Conservation (phyloP, 2,329 filamentous ascomycete genomes). For the Exserohilum turcica region DNA sequence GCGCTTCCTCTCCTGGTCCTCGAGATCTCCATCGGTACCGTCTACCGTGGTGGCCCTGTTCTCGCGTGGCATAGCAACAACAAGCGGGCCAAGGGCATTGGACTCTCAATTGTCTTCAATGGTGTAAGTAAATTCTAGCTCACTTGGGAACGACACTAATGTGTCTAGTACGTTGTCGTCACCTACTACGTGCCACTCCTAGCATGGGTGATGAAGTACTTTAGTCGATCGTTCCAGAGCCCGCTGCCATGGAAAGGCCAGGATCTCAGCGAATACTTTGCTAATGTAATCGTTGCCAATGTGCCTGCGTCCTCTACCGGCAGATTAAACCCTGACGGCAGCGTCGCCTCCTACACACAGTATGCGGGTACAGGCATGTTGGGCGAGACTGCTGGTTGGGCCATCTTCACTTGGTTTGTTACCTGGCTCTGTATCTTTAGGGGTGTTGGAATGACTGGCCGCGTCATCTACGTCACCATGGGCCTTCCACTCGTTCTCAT, state of each 20-base stretch:
- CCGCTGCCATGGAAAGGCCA: constrained; percentile 6
- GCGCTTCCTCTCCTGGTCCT: constrained; percentile 22
- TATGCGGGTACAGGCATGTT: constrained; percentile 2
- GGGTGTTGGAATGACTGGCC: constrained; percentile 23
- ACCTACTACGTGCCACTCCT: constrained; percentile 22
- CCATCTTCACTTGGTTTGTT: constrained; percentile 13
- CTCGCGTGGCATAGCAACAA: constrained; percentile 26
- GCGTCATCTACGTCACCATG: constrained; percentile 31
- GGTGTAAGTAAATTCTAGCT: constrained; percentile 12
- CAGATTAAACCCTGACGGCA: constrained; percentile 9
- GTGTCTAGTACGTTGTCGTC: constrained; percentile 9
- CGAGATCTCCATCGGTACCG: constrained; percentile 23
- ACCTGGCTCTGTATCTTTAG: constrained; percentile 24
- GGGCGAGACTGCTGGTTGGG: constrained; percentile 1
- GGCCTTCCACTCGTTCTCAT: constrained; percentile 22
- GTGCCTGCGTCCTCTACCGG: not conserved
- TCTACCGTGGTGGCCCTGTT: constrained; percentile 26
- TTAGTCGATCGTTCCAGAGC: constrained; percentile 5
- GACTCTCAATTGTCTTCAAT: constrained; percentile 14
- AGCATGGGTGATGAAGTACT: constrained; percentile 17
- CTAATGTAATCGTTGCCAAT: constrained; percentile 7
- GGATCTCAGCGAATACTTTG: constrained; percentile 1
- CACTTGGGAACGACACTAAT: not conserved
- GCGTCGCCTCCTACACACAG: constrained; percentile 13
- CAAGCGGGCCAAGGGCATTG: constrained; percentile 20